phyloP scores from a whole-genome alignment of 2,329 filamentous ascomycete species.

The Graphium sp. region DNA sequence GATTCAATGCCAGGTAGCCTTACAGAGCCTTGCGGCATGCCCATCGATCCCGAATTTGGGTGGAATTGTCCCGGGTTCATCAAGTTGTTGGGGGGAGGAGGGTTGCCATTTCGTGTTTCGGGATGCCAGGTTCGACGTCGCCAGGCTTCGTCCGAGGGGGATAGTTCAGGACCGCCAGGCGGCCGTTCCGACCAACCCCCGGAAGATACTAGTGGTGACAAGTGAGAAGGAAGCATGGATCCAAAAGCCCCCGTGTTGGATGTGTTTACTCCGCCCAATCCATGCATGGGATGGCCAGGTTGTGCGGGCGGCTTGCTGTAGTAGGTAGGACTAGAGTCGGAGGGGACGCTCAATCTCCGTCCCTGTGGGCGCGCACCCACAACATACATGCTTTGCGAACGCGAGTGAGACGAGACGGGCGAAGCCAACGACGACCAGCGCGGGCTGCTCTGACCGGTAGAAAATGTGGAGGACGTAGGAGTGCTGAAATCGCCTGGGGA shows the following conservation, averaged over 20 bases:
- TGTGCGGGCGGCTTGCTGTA: conserved; percentile 41
- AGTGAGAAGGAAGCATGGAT: too few species aligned
- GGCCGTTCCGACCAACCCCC: conserved; percentile 45
- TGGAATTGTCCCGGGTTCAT: conserved; percentile 48
- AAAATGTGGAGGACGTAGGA: conserved; percentile 70
- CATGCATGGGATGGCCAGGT: conserved; percentile 38
- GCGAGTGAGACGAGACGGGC: conserved; percentile 52
- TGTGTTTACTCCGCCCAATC: conserved; percentile 35
- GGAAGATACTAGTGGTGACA: conserved; percentile 39
- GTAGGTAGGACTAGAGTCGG: conserved; percentile 58
- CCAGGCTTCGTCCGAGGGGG: conserved; percentile 56
- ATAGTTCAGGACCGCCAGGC: conserved; percentile 29
- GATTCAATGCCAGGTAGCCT: conserved; percentile 83
- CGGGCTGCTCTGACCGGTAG: conserved; percentile 60
- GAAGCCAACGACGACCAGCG: conserved; percentile 57
- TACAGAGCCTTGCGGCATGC: conserved; percentile 24
- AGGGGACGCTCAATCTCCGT: conserved; percentile 70
- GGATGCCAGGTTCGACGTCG: conserved; percentile 85
- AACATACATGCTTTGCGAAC: conserved; percentile 55
- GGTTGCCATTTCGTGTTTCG: conserved; percentile 47
- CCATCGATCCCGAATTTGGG: conserved; percentile 34
- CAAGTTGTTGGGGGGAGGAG: conserved; percentile 59
- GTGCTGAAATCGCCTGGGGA: conserved; percentile 66
- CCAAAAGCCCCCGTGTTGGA: conserved; percentile 36
- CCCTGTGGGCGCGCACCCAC: conserved; percentile 47